A percentile compares a stretch with the other conserved stretches of the same genome.
These are phyloP conservation scores for Venturia aucupariae DNA, from an alignment of 2,329 filamentous ascomycete genomes.

Conservation along the genomic window DNA sequence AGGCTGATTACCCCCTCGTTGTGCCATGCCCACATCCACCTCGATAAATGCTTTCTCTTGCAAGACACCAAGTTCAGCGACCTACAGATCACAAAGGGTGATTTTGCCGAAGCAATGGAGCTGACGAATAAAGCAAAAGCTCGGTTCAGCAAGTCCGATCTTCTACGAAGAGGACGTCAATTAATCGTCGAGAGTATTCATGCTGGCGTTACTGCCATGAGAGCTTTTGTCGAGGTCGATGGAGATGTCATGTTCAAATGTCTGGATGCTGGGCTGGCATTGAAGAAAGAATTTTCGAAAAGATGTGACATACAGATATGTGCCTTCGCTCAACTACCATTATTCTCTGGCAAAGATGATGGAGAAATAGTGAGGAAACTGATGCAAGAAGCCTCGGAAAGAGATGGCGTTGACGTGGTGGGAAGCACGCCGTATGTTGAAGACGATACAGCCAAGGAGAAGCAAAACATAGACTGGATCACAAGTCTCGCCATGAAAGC, in stretches of 20 bases:
- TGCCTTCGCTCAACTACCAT: conserved; percentile 60
- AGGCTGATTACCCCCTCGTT: conserved; percentile 46
- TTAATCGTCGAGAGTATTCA: conserved; percentile 55
- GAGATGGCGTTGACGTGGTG: conserved; percentile 45
- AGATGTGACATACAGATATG: conserved; percentile 56
- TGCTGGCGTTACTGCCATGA: conserved; percentile 58
- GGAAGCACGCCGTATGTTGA: conserved; percentile 67
- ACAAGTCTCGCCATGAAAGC: conserved; percentile 43
- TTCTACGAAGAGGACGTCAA: conserved; percentile 55
- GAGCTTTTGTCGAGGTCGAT: conserved; percentile 65
- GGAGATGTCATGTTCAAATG: conserved; percentile 49
- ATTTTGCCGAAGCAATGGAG: conserved; percentile 56
- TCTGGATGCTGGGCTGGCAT: conserved; percentile 45
- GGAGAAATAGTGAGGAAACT: conserved; percentile 43
- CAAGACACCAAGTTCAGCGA: conserved; percentile 51
- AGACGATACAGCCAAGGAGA: conserved; percentile 35
- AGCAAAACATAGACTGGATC: conserved; percentile 55
- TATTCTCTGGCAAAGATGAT: conserved; percentile 47
- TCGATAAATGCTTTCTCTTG: conserved; percentile 58
- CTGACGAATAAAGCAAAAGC: conserved; percentile 52
- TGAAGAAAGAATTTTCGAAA: conserved; percentile 47
- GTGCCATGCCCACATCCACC: conserved; percentile 64
- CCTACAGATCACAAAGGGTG: conserved; percentile 49
- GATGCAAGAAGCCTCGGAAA: conserved; percentile 37
- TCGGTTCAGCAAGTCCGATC: conserved; percentile 51